Evolutionary conservation across 1,139 yeast genomes (phyloP).

Genomic region (Yamadazyma songkhlaensis): DNA sequence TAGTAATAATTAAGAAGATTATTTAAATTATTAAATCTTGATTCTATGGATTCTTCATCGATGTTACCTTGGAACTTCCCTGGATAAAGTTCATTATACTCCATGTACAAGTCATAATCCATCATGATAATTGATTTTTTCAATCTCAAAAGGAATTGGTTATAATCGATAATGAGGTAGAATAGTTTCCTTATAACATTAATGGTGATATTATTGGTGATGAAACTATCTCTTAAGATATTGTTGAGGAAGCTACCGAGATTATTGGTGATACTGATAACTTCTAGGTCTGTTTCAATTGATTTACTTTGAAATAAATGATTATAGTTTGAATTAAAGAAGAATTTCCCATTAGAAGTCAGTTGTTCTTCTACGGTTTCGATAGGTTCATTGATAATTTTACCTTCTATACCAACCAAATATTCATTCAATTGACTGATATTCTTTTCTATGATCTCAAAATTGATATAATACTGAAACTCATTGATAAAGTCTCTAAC

Average conservation of each 20-base stretch:
- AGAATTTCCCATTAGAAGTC: slow-evolving; percentile 5
- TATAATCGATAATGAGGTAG: slow-evolving; percentile 51
- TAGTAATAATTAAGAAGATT: slow-evolving; percentile 50
- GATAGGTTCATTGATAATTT: slow-evolving; percentile 15
- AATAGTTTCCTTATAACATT: slow-evolving; percentile 45
- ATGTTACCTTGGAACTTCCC: slow-evolving; percentile 36
- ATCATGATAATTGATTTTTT: slow-evolving; percentile 56
- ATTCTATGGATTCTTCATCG: slow-evolving; percentile 36
- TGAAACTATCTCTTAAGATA: slow-evolving; percentile 62
- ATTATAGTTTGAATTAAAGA: slow-evolving; percentile 5
- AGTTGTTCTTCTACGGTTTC: slow-evolving; percentile 1
- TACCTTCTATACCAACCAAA: slow-evolving; percentile 18
- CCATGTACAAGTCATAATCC: slow-evolving; percentile 43
- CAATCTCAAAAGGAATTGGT: slow-evolving; percentile 52
- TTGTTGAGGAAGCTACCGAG: slow-evolving; percentile 63
- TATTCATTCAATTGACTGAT: slow-evolving; percentile 40
- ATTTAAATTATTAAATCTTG: slow-evolving; percentile 45
- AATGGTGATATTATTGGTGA: slow-evolving; percentile 60
- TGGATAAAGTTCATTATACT: slow-evolving; percentile 38
- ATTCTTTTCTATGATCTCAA: slow-evolving; percentile 60
- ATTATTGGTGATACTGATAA: slow-evolving; percentile 48
- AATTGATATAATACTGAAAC: slow-evolving; percentile 54
- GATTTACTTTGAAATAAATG: neutral
- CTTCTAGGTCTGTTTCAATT: slow-evolving; percentile 25
- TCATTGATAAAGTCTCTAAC: slow-evolving; percentile 62